Evolutionary conservation across 371 early-diverging fungal genomes (phyloP).

Genomic region (Nematocida sp.): DNA sequence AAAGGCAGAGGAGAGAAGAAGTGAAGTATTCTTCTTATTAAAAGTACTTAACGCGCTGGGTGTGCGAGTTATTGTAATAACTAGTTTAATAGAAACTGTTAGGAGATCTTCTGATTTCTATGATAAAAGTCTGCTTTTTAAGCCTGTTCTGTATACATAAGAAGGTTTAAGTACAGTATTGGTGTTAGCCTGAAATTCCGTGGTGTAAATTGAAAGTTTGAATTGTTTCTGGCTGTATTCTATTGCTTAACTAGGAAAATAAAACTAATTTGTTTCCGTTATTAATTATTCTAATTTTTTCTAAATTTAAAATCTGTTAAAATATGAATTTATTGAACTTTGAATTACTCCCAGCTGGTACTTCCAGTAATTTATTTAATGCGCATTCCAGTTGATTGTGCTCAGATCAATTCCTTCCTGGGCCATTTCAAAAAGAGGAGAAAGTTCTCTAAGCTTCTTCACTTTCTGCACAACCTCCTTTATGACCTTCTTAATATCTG

Average conservation of each 20-base stretch:
- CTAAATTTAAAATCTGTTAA: too few relatives aligned
- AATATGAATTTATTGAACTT: too few relatives aligned
- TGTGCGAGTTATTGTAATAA: constrained; percentile 25
- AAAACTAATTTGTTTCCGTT: too few relatives aligned
- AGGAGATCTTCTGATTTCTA: background rate
- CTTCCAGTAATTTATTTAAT: background rate
- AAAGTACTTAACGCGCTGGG: background rate
- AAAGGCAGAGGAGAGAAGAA: background rate
- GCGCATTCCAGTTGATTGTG: constrained; percentile 69
- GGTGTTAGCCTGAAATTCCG: too few relatives aligned
- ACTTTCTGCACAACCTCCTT: constrained; percentile 82
- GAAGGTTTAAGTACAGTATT: too few relatives aligned
- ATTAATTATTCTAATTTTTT: too few relatives aligned
- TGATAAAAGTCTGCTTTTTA: background rate
- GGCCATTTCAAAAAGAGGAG: constrained; percentile 95
- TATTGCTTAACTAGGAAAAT: too few relatives aligned
- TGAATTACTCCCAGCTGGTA: too few relatives aligned
- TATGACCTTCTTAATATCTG: constrained; percentile 86
- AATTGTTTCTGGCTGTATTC: too few relatives aligned
- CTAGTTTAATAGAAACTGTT: constrained; percentile 14
- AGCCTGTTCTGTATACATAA: background rate
- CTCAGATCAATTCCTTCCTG: constrained; percentile 70
- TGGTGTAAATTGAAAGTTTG: too few relatives aligned
- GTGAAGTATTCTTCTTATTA: constrained; percentile 10
- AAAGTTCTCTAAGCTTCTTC: constrained; percentile 85